These are phyloP conservation scores for Aspergillus tanneri DNA, from an alignment of 2,329 filamentous ascomycete genomes.

Conservation along the genomic window DNA sequence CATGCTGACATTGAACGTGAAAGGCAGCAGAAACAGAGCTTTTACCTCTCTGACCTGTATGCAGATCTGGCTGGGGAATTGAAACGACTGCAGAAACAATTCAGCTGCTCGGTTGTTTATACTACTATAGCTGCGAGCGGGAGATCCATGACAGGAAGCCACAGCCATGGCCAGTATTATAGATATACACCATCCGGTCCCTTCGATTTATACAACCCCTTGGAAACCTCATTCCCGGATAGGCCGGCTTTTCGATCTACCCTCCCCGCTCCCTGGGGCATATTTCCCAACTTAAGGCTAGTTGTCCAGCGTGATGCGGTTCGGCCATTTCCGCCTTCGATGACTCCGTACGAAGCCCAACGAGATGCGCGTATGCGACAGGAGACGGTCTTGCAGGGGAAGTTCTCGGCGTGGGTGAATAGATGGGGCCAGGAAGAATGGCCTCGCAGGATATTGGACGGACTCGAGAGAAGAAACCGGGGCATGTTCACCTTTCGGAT, in stretches of 20 bases:
- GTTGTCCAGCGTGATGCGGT: constrained; percentile 38
- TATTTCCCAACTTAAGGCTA: constrained; percentile 39
- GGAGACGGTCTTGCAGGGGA: constrained; percentile 33
- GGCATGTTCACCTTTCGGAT: constrained; percentile 35
- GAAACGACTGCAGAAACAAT: constrained; percentile 36
- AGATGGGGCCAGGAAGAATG: constrained; percentile 36
- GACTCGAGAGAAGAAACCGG: constrained; percentile 26
- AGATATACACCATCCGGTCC: constrained; percentile 19
- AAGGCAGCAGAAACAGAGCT: constrained; percentile 28
- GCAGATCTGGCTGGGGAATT: constrained; percentile 30
- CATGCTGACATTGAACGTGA: constrained; percentile 29
- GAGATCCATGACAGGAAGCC: constrained; percentile 5
- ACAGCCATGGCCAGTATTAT: constrained; percentile 3
- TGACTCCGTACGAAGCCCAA: constrained; percentile 34
- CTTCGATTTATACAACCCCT: constrained; percentile 18
- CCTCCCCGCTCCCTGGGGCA: constrained; percentile 41
- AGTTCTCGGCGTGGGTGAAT: constrained; percentile 41
- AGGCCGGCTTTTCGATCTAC: constrained; percentile 33
- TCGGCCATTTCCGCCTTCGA: constrained; percentile 36
- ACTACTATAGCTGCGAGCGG: constrained; percentile 32
- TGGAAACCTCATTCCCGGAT: constrained; percentile 10
- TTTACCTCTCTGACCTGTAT: constrained; percentile 34
- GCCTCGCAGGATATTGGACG: constrained; percentile 31
- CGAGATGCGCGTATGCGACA: constrained; percentile 38
- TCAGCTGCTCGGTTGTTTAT: constrained; percentile 43